Conservation (phyloP, 73 alveolate genomes). For the Blepharisma japonicum region DNA sequence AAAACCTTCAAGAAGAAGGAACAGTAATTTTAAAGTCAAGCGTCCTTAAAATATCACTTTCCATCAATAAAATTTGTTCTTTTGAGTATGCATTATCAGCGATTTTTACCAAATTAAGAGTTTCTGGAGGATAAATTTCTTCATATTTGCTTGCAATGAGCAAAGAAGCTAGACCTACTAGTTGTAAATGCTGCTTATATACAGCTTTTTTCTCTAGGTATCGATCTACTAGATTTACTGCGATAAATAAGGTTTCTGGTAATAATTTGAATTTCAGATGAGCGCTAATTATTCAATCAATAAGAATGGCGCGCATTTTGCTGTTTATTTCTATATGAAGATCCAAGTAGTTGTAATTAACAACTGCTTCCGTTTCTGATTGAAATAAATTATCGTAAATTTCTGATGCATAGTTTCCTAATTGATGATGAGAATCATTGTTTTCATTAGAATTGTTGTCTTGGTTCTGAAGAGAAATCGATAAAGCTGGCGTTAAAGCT, state of each 20-base stretch:
- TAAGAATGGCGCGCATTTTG: conserved; percentile 73
- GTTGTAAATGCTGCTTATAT: conserved; percentile 60
- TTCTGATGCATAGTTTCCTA: too few species aligned
- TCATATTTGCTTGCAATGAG: conserved; percentile 82
- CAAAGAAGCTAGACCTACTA: conserved; percentile 73
- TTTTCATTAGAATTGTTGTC: too few species aligned
- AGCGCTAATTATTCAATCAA: conserved; percentile 78
- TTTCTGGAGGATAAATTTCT: conserved; percentile 71
- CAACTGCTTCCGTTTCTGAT: too few species aligned
- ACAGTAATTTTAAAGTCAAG: conserved; percentile 54
- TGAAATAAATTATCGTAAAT: too few species aligned
- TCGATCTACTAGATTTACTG: conserved; percentile 64
- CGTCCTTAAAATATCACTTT: conserved; percentile 61
- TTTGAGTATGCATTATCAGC: conserved; percentile 79
- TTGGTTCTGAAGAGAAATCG: too few species aligned
- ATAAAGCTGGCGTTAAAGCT: too few species aligned
- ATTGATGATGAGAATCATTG: too few species aligned
- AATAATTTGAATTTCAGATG: conserved; percentile 69
- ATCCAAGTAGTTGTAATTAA: not conserved
- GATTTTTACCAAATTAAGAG: conserved; percentile 47
- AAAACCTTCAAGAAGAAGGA: not conserved
- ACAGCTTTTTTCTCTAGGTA: conserved; percentile 51
- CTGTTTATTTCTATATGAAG: conserved; percentile 63
- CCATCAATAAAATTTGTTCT: conserved; percentile 82
- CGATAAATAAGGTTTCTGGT: conserved; percentile 70